A percentile compares a stretch with the other conserved stretches of the same genome.
phyloP scores from a whole-genome alignment of 164 flowering plant genomes.

The Litsea cubeba region DNA sequence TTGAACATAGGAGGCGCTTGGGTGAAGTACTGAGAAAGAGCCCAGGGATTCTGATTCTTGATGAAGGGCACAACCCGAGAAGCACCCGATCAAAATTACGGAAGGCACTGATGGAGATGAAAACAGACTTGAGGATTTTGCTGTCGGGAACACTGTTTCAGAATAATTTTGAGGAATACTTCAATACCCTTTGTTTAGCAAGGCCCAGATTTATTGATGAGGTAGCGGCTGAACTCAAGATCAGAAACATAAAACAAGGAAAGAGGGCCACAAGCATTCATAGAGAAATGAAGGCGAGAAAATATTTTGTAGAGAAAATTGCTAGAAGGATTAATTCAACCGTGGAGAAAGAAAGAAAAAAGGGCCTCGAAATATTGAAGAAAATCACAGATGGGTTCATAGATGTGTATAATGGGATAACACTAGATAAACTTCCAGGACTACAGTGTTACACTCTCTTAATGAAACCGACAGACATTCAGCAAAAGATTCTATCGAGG shows the following conservation, averaged over 20 bases:
- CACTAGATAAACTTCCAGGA: slow-evolving; percentile 66
- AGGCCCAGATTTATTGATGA: slow-evolving; percentile 75
- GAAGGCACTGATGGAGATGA: slow-evolving; percentile 77
- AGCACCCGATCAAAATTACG: slow-evolving; percentile 81
- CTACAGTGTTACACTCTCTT: slow-evolving; percentile 70
- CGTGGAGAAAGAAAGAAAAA: slow-evolving; percentile 36
- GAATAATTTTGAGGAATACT: slow-evolving; percentile 89
- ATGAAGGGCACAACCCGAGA: slow-evolving; percentile 98
- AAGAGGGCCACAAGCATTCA: slow-evolving; percentile 23
- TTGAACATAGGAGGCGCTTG: slow-evolving; percentile 57
- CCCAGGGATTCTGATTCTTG: slow-evolving; percentile 79
- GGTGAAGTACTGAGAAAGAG: slow-evolving; percentile 59
- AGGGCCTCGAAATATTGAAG: slow-evolving; percentile 58
- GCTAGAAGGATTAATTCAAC: slow-evolving; percentile 54
- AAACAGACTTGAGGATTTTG: slow-evolving; percentile 64
- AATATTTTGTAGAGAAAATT: slow-evolving; percentile 62
- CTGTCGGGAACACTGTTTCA: slow-evolving; percentile 93
- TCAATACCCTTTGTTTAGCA: slow-evolving; percentile 83
- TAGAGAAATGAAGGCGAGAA: slow-evolving; percentile 64
- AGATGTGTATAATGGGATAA: slow-evolving; percentile 69
- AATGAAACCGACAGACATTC: slow-evolving; percentile 69
- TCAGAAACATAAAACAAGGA: slow-evolving; percentile 23
- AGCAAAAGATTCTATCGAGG: slow-evolving; percentile 46
- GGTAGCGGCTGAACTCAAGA: slow-evolving; percentile 49
- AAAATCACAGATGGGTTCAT: slow-evolving; percentile 65